Evolutionary conservation across 176 grass and related monocot species (phyloP).

Genomic region (Hordeum marinum): DNA sequence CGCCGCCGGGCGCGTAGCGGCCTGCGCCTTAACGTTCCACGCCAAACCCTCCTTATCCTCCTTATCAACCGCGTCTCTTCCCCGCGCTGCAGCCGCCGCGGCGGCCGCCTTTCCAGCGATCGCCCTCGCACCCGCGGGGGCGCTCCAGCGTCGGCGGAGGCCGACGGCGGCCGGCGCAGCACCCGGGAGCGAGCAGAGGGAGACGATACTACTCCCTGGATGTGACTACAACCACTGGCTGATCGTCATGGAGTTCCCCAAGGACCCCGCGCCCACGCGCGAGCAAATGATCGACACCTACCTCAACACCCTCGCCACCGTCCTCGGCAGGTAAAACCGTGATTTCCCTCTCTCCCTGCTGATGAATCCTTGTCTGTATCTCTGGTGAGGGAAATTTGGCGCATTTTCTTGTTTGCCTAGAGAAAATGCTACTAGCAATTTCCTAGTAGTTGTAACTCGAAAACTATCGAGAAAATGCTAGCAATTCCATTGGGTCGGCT

Average conservation of each 20-base stretch:
- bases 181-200: constrained; percentile 47
- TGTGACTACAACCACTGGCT: constrained; percentile 99
- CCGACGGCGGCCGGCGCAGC: not conserved
- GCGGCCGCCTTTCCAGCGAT: not conserved
- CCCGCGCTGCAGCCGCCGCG: not conserved
- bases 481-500: not conserved
- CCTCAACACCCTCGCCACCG: constrained; percentile 86
- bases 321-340: constrained; percentile 70
- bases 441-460: not conserved
- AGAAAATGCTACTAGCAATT: not conserved
- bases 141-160: not conserved
- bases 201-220: constrained; percentile 88
- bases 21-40: not conserved
- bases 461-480: not conserved
- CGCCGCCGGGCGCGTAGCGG: constrained; percentile 20
- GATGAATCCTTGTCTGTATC: not conserved
- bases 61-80: not conserved
- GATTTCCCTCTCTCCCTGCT: not conserved
- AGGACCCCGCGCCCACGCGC: constrained; percentile 90
- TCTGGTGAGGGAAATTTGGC: not conserved
- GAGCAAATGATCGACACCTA: constrained; percentile 99
- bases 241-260: constrained; percentile 98
- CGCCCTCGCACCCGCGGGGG: not conserved
- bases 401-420: not conserved
- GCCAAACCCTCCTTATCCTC: not conserved